Base-by-base conservation (phyloP, 2,329 filamentous ascomycete species). In the Exophiala aquamarina region DNA sequence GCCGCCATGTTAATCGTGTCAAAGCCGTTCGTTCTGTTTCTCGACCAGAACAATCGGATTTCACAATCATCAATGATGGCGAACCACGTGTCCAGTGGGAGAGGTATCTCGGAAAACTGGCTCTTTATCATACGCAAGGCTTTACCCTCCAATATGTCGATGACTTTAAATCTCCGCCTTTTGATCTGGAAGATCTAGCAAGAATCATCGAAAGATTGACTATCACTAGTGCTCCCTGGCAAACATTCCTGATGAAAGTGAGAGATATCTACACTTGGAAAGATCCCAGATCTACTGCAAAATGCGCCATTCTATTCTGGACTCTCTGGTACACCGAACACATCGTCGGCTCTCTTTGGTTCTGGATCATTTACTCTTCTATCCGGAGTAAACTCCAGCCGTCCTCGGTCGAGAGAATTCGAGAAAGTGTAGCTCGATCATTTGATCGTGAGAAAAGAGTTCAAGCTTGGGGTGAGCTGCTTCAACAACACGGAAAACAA, bases 261-360 rank as follows among this genome's bases (percentile, higher is more conserved):
- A 63, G 66, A 14, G 48, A 61, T 3, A 53, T 71, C 13, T 72
- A 70, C 47, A 63, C 65, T 9, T 72, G 69, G 69, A 61, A 69
- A 39, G 50, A 66, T 34, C 66, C 65, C 4, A 47, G 41, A 15
- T 57, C 54, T n/a, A 70, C 69, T 3, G 57, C 44, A 3, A 61
- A 55, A 44, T 72, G 67, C 69, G 54, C 69, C 17, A 54, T 50
- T 1, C 44, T 69, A 3, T 70, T 64, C 55, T 29, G 60, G 2
- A 31, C 65, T 14, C 44, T 71, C 10, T 71, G 66, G 67, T 63
- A 69, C 17, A 59, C 59, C 14, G 59, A 67, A 39, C 63, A 67
- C 50, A 52, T 68, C 14, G 56, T 68, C 33, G 64, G 60, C 7
- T 71, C 67, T 42, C 31, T 65, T 10, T 66, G 62, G 17, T 58